Conservation (phyloP, 179 eudicot species). For the Patellifolia procumbens region DNA sequence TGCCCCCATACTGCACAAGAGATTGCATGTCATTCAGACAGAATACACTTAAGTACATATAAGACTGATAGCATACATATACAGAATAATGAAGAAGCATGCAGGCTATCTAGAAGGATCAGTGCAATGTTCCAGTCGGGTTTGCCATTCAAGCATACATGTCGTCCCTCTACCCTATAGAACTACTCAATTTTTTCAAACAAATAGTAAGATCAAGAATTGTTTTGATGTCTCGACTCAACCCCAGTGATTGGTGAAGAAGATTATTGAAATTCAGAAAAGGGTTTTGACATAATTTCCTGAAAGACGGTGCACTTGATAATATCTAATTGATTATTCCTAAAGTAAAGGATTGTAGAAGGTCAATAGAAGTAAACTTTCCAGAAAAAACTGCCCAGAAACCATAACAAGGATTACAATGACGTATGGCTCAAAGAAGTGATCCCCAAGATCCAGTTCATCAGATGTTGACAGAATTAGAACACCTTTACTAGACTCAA, state of each 20-base stretch:
- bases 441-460: neutral
- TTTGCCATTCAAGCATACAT: neutral
- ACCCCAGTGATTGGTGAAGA: neutral
- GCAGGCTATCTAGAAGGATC: neutral
- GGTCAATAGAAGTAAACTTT: neutral
- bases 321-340: neutral
- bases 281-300: neutral
- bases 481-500: neutral
- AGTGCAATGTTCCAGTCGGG: neutral
- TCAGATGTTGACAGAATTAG: neutral
- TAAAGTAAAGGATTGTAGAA: neutral
- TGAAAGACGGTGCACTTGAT: neutral
- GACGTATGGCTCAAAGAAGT: neutral
- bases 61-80: neutral
- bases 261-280: neutral
- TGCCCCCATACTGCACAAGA: slow-evolving; percentile 85
- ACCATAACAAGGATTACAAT: neutral
- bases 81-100: neutral
- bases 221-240: neutral
- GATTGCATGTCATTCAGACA: neutral
- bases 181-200: neutral
- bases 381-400: neutral
- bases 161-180: neutral
- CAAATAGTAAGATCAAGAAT: too few relatives aligned
- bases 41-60: neutral